Base-by-base conservation (phyloP, 306 rosid genomes). In the Crataegus laevigata region DNA sequence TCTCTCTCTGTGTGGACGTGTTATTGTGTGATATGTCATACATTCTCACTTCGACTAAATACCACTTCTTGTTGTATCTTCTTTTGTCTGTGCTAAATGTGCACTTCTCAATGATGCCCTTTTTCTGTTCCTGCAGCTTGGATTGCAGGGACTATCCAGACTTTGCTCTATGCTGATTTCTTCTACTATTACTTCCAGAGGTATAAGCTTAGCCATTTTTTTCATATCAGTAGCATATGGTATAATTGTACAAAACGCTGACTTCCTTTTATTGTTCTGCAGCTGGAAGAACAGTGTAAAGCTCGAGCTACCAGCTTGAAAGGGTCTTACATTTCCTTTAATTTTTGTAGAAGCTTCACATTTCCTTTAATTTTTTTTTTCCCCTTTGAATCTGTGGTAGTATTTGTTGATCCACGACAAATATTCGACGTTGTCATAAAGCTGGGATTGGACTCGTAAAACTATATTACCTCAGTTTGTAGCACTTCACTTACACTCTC, bases 101-200 rank as follows among this genome's bases (percentile, higher is more conserved):
- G 42, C 66, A 47, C 42, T 32, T 77, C 29, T 64, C 40, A 59
- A 11, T 67, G 15, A 26, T 21, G n/a, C 28, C 22, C n/a, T 66
- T 26, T 38, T n/a, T 78, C 43, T 54, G 24, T 25, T 79, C 50
- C 74, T 84, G 85, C 96, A 90, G 98, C 94, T 76, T 93, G 98
- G 98, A 74, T 89, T 36, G 78, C 98, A 21, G 96, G 98, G 77
- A 80, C 84, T 68, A 76, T 93, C 77, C 98, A 93, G 82, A 93
- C 98, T 25, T 75, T 90, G 84, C 86, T 93, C 15, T 93, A 93
- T 75, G 96, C 90, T 50, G 98, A 93, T 77, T 93, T 93, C 88
- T 93, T 93, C 88, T 93, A 93, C 72, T 93, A 93, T 80, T 93
- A 90, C 79, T 89, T 89, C 85, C 86, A 89, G 80, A 93, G 98